Evolutionary conservation across 106 monocot genomes (phyloP).

Genomic region (Dactylorhiza incarnata): DNA sequence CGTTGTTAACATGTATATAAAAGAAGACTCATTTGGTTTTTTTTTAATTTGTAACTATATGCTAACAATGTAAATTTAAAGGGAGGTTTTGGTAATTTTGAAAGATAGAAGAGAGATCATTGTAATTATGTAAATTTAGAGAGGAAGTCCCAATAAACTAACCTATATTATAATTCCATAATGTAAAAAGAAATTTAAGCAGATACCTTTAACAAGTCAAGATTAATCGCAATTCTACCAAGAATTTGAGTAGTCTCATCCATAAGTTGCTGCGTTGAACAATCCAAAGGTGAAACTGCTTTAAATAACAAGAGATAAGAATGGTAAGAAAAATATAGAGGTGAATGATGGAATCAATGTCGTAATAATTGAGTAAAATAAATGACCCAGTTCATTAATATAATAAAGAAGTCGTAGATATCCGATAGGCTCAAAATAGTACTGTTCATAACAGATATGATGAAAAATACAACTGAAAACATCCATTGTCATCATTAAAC

Average conservation of each 20-base stretch:
- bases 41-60: too few relatives aligned
- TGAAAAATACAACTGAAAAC: not conserved
- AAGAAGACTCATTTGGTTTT: too few relatives aligned
- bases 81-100: too few relatives aligned
- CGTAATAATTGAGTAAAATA: not conserved
- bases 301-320: not conserved
- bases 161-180: not conserved
- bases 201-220: constrained; percentile 42
- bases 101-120: too few relatives aligned
- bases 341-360: not conserved
- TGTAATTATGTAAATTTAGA: too few relatives aligned
- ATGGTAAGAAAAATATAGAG: not conserved
- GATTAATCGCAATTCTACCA: constrained; percentile 42
- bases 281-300: constrained; percentile 27
- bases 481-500: not conserved
- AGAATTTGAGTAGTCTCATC: constrained; percentile 44
- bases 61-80: too few relatives aligned
- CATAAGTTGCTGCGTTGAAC: constrained; percentile 38
- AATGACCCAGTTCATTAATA: not conserved
- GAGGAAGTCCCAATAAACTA: too few relatives aligned
- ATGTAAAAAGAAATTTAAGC: not conserved
- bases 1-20: too few relatives aligned
- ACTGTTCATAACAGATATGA: not conserved
- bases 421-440: not conserved
- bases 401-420: not conserved